Conservation (phyloP, 495 filamentous ascomycete species). For the Mytilinidion resinicola region DNA sequence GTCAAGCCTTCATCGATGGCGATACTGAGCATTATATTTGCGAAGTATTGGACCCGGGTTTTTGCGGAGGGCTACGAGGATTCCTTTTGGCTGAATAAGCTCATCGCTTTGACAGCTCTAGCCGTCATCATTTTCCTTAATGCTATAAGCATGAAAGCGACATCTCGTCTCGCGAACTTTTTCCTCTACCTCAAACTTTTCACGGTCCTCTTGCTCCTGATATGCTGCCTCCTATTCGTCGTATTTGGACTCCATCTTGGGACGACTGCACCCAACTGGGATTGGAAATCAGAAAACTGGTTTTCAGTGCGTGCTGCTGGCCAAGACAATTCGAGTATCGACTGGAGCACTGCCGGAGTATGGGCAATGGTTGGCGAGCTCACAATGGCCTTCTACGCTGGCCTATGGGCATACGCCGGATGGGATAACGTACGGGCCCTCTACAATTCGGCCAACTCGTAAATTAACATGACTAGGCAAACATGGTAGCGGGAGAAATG, state of each 20-base stretch:
- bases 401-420: slow-evolving; percentile 31
- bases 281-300: slow-evolving; percentile 20
- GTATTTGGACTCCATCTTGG: slow-evolving; percentile 9
- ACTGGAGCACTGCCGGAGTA: slow-evolving; percentile 5
- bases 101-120: slow-evolving; percentile 30
- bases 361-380: slow-evolving; percentile 20
- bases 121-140: slow-evolving; percentile 23
- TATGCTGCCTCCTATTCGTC: slow-evolving; percentile 8
- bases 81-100: slow-evolving; percentile 27
- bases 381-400: slow-evolving; percentile 19
- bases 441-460: background rate
- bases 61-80: background rate
- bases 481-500: slow-evolving; percentile 36
- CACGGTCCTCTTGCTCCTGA: too few species aligned
- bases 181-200: slow-evolving; percentile 23
- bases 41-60: slow-evolving; percentile 30
- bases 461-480: slow-evolving; percentile 21
- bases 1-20: slow-evolving; percentile 26
- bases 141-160: slow-evolving; percentile 19
- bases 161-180: slow-evolving; percentile 16
- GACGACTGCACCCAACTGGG: slow-evolving; percentile 1
- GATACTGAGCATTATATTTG: slow-evolving; percentile 36
- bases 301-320: slow-evolving; percentile 5
- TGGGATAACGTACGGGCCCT: slow-evolving; percentile 31
- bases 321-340: slow-evolving; percentile 7